These are phyloP conservation scores for Gyrodon lividus DNA, from an alignment of 768 basidiomycete genomes.

Conservation along the genomic window DNA sequence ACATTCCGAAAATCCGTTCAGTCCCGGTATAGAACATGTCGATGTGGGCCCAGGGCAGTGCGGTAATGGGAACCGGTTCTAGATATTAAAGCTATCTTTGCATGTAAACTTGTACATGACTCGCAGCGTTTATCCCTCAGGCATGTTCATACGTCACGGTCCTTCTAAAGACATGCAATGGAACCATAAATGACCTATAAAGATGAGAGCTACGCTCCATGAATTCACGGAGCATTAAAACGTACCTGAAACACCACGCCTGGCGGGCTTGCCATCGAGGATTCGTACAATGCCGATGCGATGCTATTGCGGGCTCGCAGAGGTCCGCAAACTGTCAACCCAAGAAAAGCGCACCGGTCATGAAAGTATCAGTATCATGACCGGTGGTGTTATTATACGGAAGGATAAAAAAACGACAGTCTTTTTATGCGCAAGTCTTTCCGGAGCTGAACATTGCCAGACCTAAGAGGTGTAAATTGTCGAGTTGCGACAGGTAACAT, in stretches of 20 bases:
- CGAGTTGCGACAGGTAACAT: too few species aligned
- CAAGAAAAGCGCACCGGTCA: background rate
- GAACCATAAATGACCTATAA: too few species aligned
- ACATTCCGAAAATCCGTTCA: too few species aligned
- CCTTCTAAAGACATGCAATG: too few species aligned
- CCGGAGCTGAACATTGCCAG: background rate
- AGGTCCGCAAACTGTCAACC: background rate
- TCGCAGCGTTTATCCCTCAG: too few species aligned
- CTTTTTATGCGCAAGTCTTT: background rate
- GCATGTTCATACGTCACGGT: too few species aligned
- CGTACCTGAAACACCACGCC: background rate
- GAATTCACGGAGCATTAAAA: background rate
- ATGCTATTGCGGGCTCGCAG: background rate
- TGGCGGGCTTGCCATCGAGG: background rate
- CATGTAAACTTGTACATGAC: too few species aligned
- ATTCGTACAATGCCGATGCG: background rate
- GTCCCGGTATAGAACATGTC: too few species aligned
- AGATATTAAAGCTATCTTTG: too few species aligned
- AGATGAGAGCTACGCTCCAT: too few species aligned
- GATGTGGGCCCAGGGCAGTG: too few species aligned
- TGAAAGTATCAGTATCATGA: background rate
- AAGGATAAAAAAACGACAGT: conserved; percentile 3
- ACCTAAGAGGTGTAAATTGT: background rate
- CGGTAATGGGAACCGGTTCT: too few species aligned
- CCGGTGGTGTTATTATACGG: background rate